These are phyloP conservation scores for Metschnikowia lachancei DNA, from an alignment of 805 yeast genomes.

Conservation along the genomic window DNA sequence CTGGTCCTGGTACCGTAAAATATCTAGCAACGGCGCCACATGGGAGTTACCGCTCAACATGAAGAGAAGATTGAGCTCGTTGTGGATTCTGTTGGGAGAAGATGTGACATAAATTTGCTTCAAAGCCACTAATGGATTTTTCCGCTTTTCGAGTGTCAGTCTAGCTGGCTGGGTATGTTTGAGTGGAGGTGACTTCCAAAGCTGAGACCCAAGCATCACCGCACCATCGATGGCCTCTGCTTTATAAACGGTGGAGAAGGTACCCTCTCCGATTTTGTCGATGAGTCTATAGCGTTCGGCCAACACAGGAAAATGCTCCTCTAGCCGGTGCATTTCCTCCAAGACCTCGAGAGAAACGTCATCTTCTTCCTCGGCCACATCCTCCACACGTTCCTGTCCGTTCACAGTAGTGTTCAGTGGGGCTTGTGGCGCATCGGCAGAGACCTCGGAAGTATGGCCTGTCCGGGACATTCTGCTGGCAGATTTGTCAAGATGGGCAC, in stretches of 20 bases:
- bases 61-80: slow-evolving; percentile 78
- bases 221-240: slow-evolving; percentile 52
- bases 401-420: not conserved
- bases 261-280: slow-evolving; percentile 66
- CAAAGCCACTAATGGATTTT: slow-evolving; percentile 68
- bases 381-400: not conserved
- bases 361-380: slow-evolving; percentile 31
- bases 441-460: not conserved
- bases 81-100: slow-evolving; percentile 85
- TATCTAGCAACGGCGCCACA: slow-evolving; percentile 89
- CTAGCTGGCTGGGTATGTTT: slow-evolving; percentile 20
- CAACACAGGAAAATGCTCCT: slow-evolving; percentile 53
- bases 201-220: slow-evolving; percentile 37
- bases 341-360: slow-evolving; percentile 52
- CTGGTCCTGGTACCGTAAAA: slow-evolving; percentile 83
- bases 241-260: slow-evolving; percentile 60
- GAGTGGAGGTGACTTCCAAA: slow-evolving; percentile 47
- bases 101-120: slow-evolving; percentile 94
- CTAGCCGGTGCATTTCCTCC: slow-evolving; percentile 56
- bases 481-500: slow-evolving; percentile 4
- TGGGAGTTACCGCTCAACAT: slow-evolving; percentile 63
- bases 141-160: slow-evolving; percentile 25
- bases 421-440: not conserved
- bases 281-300: slow-evolving; percentile 47
- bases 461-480: slow-evolving; percentile 4